These are phyloP conservation scores for Lenwebbia sp. DNA, from an alignment of 345 rosid species.

Conservation along the genomic window DNA sequence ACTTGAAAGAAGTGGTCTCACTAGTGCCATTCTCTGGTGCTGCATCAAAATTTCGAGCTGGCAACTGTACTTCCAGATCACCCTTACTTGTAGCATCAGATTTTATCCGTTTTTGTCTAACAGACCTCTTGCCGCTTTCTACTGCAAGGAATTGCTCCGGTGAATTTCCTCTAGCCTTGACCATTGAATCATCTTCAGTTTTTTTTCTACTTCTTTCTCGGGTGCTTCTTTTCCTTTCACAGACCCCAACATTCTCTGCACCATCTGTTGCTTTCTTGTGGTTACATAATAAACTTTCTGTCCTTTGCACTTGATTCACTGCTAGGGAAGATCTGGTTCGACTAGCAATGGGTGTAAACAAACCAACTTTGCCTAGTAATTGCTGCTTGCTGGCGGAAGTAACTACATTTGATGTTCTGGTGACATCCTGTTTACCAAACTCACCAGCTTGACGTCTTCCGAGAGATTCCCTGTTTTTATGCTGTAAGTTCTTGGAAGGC, in stretches of 20 bases:
- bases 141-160: background rate
- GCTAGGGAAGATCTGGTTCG: slow-evolving; percentile 33
- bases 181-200: background rate
- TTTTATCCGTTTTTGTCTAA: background rate
- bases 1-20: background rate
- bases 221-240: slow-evolving; percentile 4
- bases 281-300: slow-evolving; percentile 5
- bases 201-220: background rate
- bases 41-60: background rate
- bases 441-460: slow-evolving; percentile 2
- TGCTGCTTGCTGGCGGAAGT: background rate
- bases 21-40: background rate
- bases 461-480: background rate
- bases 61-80: background rate
- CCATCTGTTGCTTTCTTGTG: slow-evolving; percentile 1
- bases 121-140: background rate
- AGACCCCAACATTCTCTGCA: background rate
- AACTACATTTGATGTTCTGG: slow-evolving; percentile 10
- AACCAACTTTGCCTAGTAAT: background rate
- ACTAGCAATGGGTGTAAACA: slow-evolving; percentile 21
- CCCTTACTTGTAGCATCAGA: background rate
- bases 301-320: slow-evolving; percentile 1
- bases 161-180: background rate
- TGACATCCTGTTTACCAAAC: background rate
- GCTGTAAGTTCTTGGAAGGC: background rate